Base-by-base conservation (phyloP, 352 stramenopile genomes). In the Ophiocytium majus region DNA sequence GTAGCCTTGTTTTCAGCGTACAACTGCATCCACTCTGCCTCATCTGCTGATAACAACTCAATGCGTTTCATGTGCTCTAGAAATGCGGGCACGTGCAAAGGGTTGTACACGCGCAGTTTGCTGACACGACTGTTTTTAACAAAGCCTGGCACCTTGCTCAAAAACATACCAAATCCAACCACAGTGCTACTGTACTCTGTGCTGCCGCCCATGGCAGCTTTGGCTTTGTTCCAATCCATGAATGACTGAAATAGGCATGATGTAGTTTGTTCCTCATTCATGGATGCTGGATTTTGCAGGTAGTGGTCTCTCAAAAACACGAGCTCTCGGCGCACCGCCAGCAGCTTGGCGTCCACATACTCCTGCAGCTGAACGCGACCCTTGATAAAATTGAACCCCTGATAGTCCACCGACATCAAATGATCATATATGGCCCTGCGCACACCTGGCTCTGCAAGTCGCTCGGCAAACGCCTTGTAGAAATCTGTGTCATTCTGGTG, bases 281-380 rank as follows among this genome's bases (percentile, higher is more conserved):
- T 57, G 14, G 43, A 57, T 5, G 43, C 43, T 14, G 43, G 43
- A 14, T 57, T 5, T 14, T 14, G 5, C 43, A 57, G 43, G 14
- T 14, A 57, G 5, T 76, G 5, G 64, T 76, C 31, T 37, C 64
- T 5, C 10, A 76, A 17, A 17, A 76, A 37, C 31, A 37, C 31
- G 5, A 76, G 64, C 34, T 76, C 64, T 5, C 64, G 64, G 31
- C 34, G 31, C 5, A 76, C 64, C 31, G 31, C 34, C 34, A 76
- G 34, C 64, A 76, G 5, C 34, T 76, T 76, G 5, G 64, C 64
- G 64, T 76, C 64, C 5, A 37, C 17, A 17, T 76, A 76, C 64
- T 37, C 34, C 34, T 76, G 64, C 34, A 76, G 31, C 34, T 5
- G 64, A 5, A 34, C 31, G 5, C 64, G 31, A 14, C 17, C 5